These are phyloP conservation scores for Podila minutissima DNA, from an alignment of 192 early-diverging fungal genomes.

Conservation along the genomic window DNA sequence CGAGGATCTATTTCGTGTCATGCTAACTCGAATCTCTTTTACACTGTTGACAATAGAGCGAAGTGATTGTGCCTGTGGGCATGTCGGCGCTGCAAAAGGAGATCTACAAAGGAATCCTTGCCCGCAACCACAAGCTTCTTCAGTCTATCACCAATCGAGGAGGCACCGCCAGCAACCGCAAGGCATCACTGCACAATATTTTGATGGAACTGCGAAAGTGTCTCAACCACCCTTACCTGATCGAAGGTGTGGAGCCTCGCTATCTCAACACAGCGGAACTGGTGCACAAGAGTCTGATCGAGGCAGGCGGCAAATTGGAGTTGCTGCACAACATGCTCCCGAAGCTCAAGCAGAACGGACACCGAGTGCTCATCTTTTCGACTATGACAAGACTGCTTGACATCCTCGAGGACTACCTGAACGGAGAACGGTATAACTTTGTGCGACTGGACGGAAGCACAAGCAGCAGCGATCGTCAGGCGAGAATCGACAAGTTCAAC, in stretches of 20 bases:
- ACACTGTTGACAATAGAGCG: slow-evolving; percentile 40
- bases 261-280: slow-evolving; percentile 41
- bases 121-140: slow-evolving; percentile 61
- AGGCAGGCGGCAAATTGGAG: slow-evolving; percentile 70
- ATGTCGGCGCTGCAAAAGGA: slow-evolving; percentile 76
- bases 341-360: slow-evolving; percentile 65
- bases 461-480: slow-evolving; percentile 57
- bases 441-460: slow-evolving; percentile 76
- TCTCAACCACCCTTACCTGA: slow-evolving; percentile 76
- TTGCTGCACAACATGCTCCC: slow-evolving; percentile 74
- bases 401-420: slow-evolving; percentile 81
- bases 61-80: slow-evolving; percentile 75
- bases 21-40: too few species aligned
- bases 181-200: slow-evolving; percentile 55
- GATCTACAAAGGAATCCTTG: slow-evolving; percentile 72
- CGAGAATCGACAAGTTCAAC: slow-evolving; percentile 74
- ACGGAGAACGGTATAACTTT: slow-evolving; percentile 59
- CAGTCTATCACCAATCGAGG: slow-evolving; percentile 57
- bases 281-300: slow-evolving; percentile 66
- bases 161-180: slow-evolving; percentile 30
- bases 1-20: too few species aligned
- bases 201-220: slow-evolving; percentile 77
- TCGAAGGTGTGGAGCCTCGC: slow-evolving; percentile 63
- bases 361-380: slow-evolving; percentile 84
- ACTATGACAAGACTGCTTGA: slow-evolving; percentile 89